Evolutionary conservation across 106 monocot genomes (phyloP).

Genomic region (Iris macrosiphon): DNA sequence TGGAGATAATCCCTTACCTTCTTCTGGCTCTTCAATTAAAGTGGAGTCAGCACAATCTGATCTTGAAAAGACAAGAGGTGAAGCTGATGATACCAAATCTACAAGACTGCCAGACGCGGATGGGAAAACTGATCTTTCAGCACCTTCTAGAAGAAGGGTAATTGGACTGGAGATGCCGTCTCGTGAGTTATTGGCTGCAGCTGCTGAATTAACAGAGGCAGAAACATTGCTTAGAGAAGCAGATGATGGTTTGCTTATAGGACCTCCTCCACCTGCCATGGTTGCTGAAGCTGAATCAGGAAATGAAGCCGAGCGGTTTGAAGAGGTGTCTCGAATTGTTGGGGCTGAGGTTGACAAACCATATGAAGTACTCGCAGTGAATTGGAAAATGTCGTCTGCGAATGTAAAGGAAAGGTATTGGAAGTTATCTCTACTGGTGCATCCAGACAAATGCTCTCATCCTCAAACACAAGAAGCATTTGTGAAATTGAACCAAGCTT

Average conservation of each 20-base stretch:
- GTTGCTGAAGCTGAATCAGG: constrained; percentile 89
- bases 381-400: constrained; percentile 84
- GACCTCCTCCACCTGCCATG: constrained; percentile 93
- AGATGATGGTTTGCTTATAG: constrained; percentile 73
- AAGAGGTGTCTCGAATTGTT: constrained; percentile 89
- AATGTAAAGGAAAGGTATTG: constrained; percentile 98
- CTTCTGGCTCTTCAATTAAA: constrained; percentile 6
- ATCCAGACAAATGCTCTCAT: no score
- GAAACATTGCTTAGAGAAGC: constrained; percentile 63
- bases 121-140: constrained; percentile 21
- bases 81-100: constrained; percentile 12
- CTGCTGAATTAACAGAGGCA: constrained; percentile 85
- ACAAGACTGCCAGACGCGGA: constrained; percentile 9
- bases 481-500: no score
- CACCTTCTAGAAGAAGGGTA: constrained; percentile 42
- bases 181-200: constrained; percentile 82
- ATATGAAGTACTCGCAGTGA: constrained; percentile 89
- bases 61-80: constrained; percentile 8
- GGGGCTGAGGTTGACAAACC: constrained; percentile 59
- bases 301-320: constrained; percentile 99
- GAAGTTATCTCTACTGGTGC: no score
- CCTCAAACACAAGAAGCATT: no score
- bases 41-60: constrained; percentile 10
- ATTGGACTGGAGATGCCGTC: constrained; percentile 99
- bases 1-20: constrained; percentile 5